phyloP scores from a whole-genome alignment of 345 rosid species.

The Rhodamnia rubescens region DNA sequence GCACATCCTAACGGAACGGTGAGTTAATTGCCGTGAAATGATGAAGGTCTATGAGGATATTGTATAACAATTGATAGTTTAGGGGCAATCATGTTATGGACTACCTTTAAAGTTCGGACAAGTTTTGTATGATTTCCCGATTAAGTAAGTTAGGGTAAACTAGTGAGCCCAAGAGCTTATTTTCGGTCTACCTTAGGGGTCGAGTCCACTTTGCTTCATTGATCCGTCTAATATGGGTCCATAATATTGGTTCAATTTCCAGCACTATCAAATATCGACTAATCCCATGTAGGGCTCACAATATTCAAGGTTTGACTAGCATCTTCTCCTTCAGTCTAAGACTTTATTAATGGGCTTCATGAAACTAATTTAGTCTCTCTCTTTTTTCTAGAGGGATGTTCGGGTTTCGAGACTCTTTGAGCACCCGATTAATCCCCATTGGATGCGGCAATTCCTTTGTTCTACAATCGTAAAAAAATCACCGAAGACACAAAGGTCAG shows the following conservation, averaged over 20 bases:
- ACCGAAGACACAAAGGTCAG: not conserved
- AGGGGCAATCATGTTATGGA: not conserved
- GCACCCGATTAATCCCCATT: not conserved
- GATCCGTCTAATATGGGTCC: not conserved
- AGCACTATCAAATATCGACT: not conserved
- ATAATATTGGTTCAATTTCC: not conserved
- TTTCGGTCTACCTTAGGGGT: not conserved
- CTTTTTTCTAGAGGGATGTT: not conserved
- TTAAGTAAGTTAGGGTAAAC: not conserved
- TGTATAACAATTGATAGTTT: not conserved
- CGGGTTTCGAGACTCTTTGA: not conserved
- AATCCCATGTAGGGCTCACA: not conserved
- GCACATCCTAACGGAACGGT: not conserved
- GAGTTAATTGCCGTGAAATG: not conserved
- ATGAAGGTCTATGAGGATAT: not conserved
- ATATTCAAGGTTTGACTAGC: not conserved
- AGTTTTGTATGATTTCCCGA: not conserved
- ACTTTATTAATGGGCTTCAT: not conserved
- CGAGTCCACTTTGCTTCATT: not conserved
- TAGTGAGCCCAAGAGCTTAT: not conserved
- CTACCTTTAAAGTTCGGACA: not conserved
- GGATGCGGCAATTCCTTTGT: not conserved
- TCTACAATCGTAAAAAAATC: not conserved
- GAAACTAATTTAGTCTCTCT: not conserved
- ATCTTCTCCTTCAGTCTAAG: not conserved